Percentiles rank a stretch among this genome's conserved stretches.
Evolutionary conservation across 768 basidiomycete genomes (phyloP).

Genomic region (Mycena olivaceomarginata): DNA sequence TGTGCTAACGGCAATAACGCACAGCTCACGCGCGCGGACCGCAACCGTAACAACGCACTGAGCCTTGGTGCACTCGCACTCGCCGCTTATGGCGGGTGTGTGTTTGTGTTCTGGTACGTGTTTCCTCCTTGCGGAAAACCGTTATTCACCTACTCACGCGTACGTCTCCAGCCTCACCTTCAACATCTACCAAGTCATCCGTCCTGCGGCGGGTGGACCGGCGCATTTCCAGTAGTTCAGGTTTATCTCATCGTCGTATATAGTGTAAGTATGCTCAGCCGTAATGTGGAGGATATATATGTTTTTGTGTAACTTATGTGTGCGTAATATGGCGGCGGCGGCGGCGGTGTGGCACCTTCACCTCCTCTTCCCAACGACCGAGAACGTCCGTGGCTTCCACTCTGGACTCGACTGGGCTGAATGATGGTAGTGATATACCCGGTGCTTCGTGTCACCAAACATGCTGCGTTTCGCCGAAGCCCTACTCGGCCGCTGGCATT

Average conservation of each 20-base stretch:
- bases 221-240: slow-evolving; percentile 38
- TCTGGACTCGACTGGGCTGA: not conserved
- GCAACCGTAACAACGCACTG: slow-evolving; percentile 65
- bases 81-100: slow-evolving; percentile 82
- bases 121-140: not conserved
- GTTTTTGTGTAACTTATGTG: too few relatives aligned
- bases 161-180: slow-evolving; percentile 76
- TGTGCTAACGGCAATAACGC: not conserved
- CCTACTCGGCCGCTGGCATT: not conserved
- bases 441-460: not conserved
- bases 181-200: slow-evolving; percentile 82
- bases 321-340: too few relatives aligned
- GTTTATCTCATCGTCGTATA: too few relatives aligned
- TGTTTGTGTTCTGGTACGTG: slow-evolving; percentile 93
- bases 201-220: slow-evolving; percentile 53
- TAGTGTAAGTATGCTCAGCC: too few relatives aligned
- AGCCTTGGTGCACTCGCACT: slow-evolving; percentile 81
- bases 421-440: slow-evolving; percentile 11
- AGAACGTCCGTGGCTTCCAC: too few relatives aligned
- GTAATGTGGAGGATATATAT: too few relatives aligned
- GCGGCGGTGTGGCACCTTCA: too few relatives aligned
- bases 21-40: slow-evolving; percentile 85
- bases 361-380: too few relatives aligned
- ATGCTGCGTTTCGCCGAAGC: not conserved
- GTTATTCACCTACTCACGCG: not conserved